phyloP scores from a whole-genome alignment of 1,284 basidiomycete species.

The Pisolithus thermaeus region DNA sequence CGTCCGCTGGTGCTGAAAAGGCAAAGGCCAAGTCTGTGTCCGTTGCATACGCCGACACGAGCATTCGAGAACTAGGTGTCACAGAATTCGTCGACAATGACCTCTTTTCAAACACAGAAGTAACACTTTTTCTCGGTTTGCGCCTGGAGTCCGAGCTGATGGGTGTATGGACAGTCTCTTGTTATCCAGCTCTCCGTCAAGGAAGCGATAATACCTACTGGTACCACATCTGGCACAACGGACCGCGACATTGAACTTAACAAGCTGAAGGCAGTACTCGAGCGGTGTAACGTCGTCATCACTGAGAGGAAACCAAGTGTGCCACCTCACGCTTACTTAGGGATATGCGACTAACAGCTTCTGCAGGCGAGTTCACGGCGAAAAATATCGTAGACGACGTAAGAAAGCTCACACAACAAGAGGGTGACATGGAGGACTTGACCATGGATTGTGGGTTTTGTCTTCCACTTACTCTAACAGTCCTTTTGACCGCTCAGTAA shows the following conservation, averaged over 20 bases:
- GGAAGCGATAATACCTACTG: slow-evolving; percentile 70
- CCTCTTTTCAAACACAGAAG: slow-evolving; percentile 93
- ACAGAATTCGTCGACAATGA: slow-evolving; percentile 95
- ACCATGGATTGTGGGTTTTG: slow-evolving; percentile 9
- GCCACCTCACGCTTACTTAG: slow-evolving; percentile 16
- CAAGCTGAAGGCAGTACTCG: slow-evolving; percentile 80
- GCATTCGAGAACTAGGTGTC: slow-evolving; percentile 63
- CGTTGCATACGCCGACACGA: slow-evolving; percentile 77
- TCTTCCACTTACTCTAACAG: not conserved
- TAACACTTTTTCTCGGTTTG: slow-evolving; percentile 28
- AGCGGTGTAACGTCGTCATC: slow-evolving; percentile 87
- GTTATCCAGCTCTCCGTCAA: slow-evolving; percentile 96
- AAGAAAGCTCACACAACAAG: slow-evolving; percentile 51
- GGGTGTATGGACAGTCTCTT: slow-evolving; percentile 59
- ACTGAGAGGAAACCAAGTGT: slow-evolving; percentile 83
- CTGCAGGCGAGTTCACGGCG: slow-evolving; percentile 74
- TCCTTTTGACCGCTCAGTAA: not conserved
- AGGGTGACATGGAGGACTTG: slow-evolving; percentile 15
- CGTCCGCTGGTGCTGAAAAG: slow-evolving; percentile 44
- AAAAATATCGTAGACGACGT: slow-evolving; percentile 86
- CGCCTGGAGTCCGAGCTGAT: not conserved
- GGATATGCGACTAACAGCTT: not conserved
- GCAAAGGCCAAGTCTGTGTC: slow-evolving; percentile 60
- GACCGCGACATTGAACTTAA: slow-evolving; percentile 83
- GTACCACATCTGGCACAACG: slow-evolving; percentile 61